Percentiles rank a stretch among this genome's conserved stretches.
These are phyloP conservation scores for Pseudovirgaria hyperparasitica DNA, from an alignment of 2,329 filamentous ascomycete species.

Conservation along the genomic window DNA sequence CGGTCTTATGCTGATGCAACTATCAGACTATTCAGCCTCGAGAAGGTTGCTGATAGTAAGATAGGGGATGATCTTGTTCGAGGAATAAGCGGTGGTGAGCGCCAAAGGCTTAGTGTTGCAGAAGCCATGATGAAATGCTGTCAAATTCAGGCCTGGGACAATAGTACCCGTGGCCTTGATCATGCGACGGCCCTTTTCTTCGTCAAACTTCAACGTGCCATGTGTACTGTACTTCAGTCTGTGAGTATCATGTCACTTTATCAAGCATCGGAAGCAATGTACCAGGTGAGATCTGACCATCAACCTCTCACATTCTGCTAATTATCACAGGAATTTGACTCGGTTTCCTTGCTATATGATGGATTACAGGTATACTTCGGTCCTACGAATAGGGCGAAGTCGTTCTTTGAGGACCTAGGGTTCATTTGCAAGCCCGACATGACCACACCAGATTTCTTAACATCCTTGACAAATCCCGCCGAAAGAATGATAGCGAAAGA, in stretches of 20 bases:
- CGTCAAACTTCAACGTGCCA: constrained; percentile 50
- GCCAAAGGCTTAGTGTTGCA: constrained; percentile 36
- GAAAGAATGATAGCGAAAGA: no score
- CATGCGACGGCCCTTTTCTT: constrained; percentile 63
- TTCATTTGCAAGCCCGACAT: constrained; percentile 55
- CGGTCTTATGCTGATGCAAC: constrained; percentile 53
- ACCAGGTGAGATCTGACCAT: no score
- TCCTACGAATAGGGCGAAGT: constrained; percentile 43
- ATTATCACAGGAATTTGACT: no score
- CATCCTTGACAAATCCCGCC: constrained; percentile 50
- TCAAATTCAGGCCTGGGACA: constrained; percentile 33
- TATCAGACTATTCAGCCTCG: constrained; percentile 59
- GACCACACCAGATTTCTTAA: constrained; percentile 60
- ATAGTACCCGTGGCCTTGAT: constrained; percentile 61
- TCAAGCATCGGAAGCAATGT: constrained; percentile 42
- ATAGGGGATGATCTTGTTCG: constrained; percentile 64
- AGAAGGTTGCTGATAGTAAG: constrained; percentile 59
- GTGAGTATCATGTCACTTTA: constrained; percentile 58
- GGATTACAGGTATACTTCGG: constrained; percentile 46
- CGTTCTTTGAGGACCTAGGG: constrained; percentile 55
- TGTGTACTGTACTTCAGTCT: constrained; percentile 50
- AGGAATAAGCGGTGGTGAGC: constrained; percentile 40
- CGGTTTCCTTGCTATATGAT: constrained; percentile 27
- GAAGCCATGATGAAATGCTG: constrained; percentile 33
- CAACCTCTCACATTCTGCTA: no score